Percentiles rank a stretch among this genome's conserved stretches.
Conservation (phyloP, 768 basidiomycete genomes). For the Leccinellum rugosiceps region DNA sequence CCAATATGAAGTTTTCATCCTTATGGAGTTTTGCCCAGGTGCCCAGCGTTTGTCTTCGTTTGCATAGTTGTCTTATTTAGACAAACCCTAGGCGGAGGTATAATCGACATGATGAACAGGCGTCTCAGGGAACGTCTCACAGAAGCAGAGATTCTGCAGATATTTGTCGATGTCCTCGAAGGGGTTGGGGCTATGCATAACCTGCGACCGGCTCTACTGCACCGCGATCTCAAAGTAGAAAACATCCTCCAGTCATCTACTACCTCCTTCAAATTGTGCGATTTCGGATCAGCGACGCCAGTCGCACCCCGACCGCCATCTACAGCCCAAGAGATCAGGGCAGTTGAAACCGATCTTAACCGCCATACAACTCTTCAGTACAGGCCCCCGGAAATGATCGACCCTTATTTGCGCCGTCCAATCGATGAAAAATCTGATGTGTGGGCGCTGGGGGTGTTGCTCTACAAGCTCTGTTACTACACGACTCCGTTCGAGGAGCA, state of each 20-base stretch:
- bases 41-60: constrained; percentile 16
- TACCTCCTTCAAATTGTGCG: constrained; percentile 91
- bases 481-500: constrained; percentile 99
- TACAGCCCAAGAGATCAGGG: constrained; percentile 79
- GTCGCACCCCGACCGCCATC: constrained; percentile 69
- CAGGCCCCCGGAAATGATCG: constrained; percentile 98
- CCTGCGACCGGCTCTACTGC: constrained; percentile 82
- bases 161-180: constrained; percentile 97
- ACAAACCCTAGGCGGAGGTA: constrained; percentile 73
- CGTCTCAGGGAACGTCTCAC: constrained; percentile 91
- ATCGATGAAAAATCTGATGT: constrained; percentile 95
- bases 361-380: constrained; percentile 96
- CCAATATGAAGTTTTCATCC: constrained; percentile 92
- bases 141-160: constrained; percentile 94
- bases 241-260: constrained; percentile 90
- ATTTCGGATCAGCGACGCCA: constrained; percentile 91
- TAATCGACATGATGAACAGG: constrained; percentile 99
- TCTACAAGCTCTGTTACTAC: constrained; percentile 99
- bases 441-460: constrained; percentile 94
- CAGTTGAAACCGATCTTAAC: constrained; percentile 87
- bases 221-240: constrained; percentile 98
- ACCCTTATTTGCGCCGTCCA: constrained; percentile 76
- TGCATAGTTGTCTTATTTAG: constrained; percentile 8
- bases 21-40: constrained; percentile 98
- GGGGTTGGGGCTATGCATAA: constrained; percentile 97